These are phyloP conservation scores for Phylloporus sp. DNA, from an alignment of 768 basidiomycete genomes.

Conservation along the genomic window DNA sequence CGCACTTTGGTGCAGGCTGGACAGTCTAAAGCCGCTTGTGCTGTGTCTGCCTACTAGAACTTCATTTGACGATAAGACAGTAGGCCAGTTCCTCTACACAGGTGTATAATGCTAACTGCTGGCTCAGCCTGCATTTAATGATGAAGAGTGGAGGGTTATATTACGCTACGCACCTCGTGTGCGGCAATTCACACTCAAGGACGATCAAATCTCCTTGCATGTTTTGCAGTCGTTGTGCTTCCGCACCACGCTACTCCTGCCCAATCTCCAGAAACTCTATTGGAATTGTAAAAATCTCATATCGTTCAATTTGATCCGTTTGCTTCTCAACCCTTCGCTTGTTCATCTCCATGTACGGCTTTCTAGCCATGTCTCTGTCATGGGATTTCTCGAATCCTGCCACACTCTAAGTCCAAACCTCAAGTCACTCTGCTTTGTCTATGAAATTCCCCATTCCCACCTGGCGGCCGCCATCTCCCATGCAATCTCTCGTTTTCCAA, in stretches of 20 bases:
- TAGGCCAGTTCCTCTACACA: neutral
- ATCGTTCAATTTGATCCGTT: neutral
- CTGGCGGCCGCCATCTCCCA: too few species aligned
- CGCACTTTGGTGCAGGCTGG: constrained; percentile 11
- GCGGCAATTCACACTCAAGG: neutral
- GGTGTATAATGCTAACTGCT: neutral
- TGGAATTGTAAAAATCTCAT: neutral
- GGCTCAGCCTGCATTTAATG: neutral
- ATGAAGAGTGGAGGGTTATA: neutral
- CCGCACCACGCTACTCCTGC: neutral
- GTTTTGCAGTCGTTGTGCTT: neutral
- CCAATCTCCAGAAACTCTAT: neutral
- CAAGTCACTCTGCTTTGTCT: neutral
- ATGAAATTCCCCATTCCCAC: too few species aligned
- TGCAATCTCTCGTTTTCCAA: neutral
- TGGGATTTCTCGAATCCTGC: neutral
- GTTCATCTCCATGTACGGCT: neutral
- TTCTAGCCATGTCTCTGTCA: too few species aligned
- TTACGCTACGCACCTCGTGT: neutral
- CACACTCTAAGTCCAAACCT: neutral
- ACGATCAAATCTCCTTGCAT: neutral
- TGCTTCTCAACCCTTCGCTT: neutral
- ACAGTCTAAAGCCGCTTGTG: constrained; percentile 6
- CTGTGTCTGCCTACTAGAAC: constrained; percentile 1
- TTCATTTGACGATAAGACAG: neutral